Base-by-base conservation (phyloP, 768 basidiomycete genomes). In the Lactifluus subvellereus region DNA sequence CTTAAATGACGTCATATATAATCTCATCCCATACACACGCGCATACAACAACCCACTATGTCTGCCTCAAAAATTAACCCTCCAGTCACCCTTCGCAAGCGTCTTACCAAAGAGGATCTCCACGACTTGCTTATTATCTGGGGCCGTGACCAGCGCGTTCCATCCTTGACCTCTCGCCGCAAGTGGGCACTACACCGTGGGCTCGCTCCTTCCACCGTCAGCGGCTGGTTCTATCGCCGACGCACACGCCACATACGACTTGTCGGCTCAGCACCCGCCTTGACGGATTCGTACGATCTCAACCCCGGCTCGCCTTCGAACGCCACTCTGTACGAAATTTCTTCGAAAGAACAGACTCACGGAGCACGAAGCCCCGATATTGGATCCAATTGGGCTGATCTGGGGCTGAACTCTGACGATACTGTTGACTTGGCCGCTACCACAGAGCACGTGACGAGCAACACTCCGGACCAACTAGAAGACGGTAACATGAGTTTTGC, bases 151-250 rank as follows among this genome's bases (percentile, higher is more conserved):
- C 58, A 54, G 20, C 62, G 62, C 27, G 43, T 54, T 20, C 62
- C 62, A 20, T 49, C 50, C 37, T 16, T 48, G 14, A 13, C 4
- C 9, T 64, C 62, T 10, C 62, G 62, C n/a, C 62, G 58, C 22
- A 27, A 37, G 9, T 64, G 62, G 62, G 62, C 62, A 1, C 30
- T 42, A 6, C 38, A 43, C 10, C 57, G 62, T 14, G 52, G 58
- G 16, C 51, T 64, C 22, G 38, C 42, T 1, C 50, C 58, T 5
- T 13, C 43, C 20, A 30, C 53, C 11, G 62, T 64, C 10, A 32
- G 58, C 30, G 20, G 40, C 14, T 64, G 62, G 62, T 64, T 64
- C 45, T 48, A 18, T 16, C 52, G 58, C 33, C 45, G 43, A 20
- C 57, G 57, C 35, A 20, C 47, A 11, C 47, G 57, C 33, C 47